phyloP scores from a whole-genome alignment of 192 early-diverging fungal species.

The Lobosporangium transversale region DNA sequence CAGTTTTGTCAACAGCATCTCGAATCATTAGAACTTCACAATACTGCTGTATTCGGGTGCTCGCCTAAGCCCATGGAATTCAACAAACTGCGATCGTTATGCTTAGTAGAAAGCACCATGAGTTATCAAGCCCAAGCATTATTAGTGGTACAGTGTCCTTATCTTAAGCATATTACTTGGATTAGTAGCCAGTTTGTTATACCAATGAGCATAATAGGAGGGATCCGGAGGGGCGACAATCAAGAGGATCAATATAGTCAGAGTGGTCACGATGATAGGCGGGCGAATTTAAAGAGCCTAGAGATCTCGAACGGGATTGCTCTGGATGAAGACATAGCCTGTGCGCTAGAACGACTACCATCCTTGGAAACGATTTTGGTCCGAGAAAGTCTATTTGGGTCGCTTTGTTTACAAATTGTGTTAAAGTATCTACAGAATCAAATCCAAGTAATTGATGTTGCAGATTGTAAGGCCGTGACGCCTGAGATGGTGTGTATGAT shows the following conservation, averaged over 20 bases:
- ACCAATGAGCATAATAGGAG: too few relatives aligned
- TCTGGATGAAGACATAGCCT: conserved; percentile 1
- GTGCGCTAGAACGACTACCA: not conserved
- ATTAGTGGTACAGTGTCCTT: conserved; percentile 6
- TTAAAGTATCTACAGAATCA: not conserved
- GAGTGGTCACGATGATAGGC: too few relatives aligned
- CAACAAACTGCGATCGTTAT: conserved; percentile 8
- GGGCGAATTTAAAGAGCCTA: conserved; percentile 15
- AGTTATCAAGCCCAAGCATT: conserved; percentile 3
- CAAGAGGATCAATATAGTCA: too few relatives aligned
- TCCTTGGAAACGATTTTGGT: conserved; percentile 11
- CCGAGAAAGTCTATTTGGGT: conserved; percentile 12
- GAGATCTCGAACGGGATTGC: conserved; percentile 10
- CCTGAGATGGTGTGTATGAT: conserved; percentile 14
- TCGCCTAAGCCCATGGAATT: conserved; percentile 3
- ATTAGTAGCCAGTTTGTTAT: not conserved
- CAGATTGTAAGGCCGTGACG: conserved; percentile 5
- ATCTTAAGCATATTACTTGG: conserved; percentile 28
- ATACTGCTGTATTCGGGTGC: conserved; percentile 8
- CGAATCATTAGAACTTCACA: conserved; percentile 20
- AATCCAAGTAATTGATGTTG: conserved; percentile 19
- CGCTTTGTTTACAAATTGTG: not conserved
- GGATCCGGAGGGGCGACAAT: too few relatives aligned
- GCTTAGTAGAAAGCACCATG: conserved; percentile 16
- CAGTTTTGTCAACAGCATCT: conserved; percentile 21